Evolutionary conservation across 306 rosid genomes (phyloP).

Genomic region (Acacia confusa): DNA sequence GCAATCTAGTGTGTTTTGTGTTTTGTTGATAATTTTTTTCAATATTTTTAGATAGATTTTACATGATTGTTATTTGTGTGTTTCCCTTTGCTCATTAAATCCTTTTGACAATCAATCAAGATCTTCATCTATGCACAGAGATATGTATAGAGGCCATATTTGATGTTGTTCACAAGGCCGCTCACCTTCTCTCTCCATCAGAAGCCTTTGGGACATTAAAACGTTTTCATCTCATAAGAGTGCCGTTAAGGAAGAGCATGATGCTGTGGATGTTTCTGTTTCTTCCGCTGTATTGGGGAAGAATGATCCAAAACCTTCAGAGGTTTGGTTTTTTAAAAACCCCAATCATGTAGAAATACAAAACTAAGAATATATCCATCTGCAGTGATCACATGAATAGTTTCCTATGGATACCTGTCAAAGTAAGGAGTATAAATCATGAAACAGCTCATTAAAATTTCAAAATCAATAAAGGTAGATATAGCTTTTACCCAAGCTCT

Average conservation of each 20-base stretch:
- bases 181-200: conserved; percentile 79
- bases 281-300: conserved; percentile 61
- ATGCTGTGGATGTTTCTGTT: conserved; percentile 33
- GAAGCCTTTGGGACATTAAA: conserved; percentile 49
- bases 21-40: conserved; percentile 55
- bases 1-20: not conserved
- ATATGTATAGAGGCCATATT: conserved; percentile 79
- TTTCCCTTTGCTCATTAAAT: conserved; percentile 13
- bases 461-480: no score
- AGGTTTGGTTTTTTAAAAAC: no score
- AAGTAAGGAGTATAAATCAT: no score
- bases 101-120: conserved; percentile 48
- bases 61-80: not conserved
- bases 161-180: conserved; percentile 70
- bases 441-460: no score
- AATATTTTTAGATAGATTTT: conserved; percentile 21
- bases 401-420: no score
- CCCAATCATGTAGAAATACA: no score
- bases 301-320: conserved; percentile 48
- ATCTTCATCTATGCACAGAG: conserved; percentile 85
- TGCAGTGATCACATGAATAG: no score
- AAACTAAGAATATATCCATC: no score
- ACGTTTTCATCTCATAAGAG: conserved; percentile 41
- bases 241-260: conserved; percentile 27
- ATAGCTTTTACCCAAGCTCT: no score